phyloP scores from a whole-genome alignment of 768 basidiomycete genomes.

The Pleurotus tuoliensis region DNA sequence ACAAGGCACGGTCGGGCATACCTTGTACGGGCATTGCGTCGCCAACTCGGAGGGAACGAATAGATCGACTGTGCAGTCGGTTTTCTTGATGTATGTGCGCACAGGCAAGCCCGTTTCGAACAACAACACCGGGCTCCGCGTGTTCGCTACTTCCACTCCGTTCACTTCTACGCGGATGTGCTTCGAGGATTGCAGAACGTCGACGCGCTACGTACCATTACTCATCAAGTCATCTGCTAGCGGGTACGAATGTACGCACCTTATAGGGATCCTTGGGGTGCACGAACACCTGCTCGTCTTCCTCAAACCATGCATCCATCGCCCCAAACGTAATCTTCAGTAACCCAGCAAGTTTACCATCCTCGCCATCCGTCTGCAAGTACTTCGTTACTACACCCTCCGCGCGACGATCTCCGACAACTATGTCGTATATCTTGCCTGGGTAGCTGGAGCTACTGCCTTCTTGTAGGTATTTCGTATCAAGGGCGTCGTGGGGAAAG shows the following conservation, averaged over 20 bases:
- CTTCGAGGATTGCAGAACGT: constrained; percentile 56
- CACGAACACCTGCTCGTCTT: constrained; percentile 56
- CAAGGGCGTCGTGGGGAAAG: constrained; percentile 44
- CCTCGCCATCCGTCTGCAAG: constrained; percentile 23
- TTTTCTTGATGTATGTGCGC: constrained; percentile 59
- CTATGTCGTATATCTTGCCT: constrained; percentile 40
- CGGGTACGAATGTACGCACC: constrained; percentile 26
- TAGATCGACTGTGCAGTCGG: constrained; percentile 48
- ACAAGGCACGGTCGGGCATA: constrained; percentile 15
- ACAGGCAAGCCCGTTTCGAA: constrained; percentile 55
- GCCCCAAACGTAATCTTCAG: constrained; percentile 45
- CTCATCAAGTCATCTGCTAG: neutral
- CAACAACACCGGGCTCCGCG: constrained; percentile 47
- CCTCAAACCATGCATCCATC: constrained; percentile 66
- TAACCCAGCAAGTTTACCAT: constrained; percentile 37
- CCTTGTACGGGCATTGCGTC: constrained; percentile 65
- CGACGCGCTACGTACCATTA: constrained; percentile 43
- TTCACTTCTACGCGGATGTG: constrained; percentile 57
- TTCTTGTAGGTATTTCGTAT: constrained; percentile 36
- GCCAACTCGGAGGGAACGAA: constrained; percentile 42
- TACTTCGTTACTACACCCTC: constrained; percentile 32
- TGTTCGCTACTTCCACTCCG: constrained; percentile 62
- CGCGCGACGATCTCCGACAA: constrained; percentile 35
- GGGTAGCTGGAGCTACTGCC: constrained; percentile 15
- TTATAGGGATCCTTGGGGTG: constrained; percentile 73